Percentiles rank a stretch among this genome's conserved stretches.
These are phyloP conservation scores for Fusarium sp. DNA, from an alignment of 2,329 filamentous ascomycete species.

Conservation along the genomic window DNA sequence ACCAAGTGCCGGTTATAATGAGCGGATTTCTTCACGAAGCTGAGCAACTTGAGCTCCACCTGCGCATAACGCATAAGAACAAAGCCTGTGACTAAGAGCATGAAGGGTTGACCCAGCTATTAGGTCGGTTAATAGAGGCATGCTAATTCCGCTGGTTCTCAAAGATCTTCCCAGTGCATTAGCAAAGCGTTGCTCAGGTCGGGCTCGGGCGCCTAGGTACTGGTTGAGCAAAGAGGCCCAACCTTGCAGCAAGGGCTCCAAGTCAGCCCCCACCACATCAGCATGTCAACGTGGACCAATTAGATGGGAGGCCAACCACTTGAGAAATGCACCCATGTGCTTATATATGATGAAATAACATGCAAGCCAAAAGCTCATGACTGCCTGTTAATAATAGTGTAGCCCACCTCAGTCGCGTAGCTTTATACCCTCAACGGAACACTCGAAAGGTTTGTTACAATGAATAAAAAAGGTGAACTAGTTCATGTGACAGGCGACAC, in stretches of 20 bases:
- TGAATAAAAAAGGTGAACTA: neutral
- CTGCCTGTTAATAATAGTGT: neutral
- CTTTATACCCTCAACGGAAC: neutral
- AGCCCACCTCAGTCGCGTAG: neutral
- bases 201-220: neutral
- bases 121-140: accelerated
- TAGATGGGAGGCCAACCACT: neutral
- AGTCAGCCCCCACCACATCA: neutral
- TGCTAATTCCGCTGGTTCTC: too few species aligned
- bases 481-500: neutral
- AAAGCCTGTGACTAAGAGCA: too few species aligned
- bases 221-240: neutral
- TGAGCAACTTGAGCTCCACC: too few species aligned
- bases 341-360: neutral
- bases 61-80: too few species aligned
- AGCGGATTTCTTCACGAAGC: too few species aligned
- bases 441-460: neutral
- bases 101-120: too few species aligned
- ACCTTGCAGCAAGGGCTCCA: neutral
- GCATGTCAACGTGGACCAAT: neutral
- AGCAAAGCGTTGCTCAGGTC: too few species aligned
- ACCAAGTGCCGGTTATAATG: too few species aligned
- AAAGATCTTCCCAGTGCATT: too few species aligned
- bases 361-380: neutral
- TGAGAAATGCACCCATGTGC: neutral